A percentile compares a stretch with the other conserved stretches of the same genome.
These are phyloP conservation scores for Phytopythium chamaehyphon DNA, from an alignment of 352 stramenopile genomes.

Conservation along the genomic window DNA sequence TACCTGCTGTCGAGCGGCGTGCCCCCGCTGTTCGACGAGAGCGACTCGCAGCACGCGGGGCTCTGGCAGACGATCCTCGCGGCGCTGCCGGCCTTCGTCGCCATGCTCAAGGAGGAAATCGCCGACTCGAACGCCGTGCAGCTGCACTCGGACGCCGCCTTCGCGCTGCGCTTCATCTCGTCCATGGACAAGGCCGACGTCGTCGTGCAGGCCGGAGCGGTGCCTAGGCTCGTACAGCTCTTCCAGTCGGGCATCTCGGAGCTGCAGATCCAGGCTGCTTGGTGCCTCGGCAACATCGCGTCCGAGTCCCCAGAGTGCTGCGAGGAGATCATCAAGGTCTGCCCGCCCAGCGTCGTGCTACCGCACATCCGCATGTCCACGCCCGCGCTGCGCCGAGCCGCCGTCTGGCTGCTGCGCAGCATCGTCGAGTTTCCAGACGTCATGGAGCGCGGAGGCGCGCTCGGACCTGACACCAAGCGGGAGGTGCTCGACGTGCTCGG, in stretches of 20 bases:
- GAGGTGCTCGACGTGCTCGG: conserved; percentile 70
- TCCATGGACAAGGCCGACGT: conserved; percentile 83
- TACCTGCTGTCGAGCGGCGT: conserved; percentile 84
- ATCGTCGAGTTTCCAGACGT: conserved; percentile 82
- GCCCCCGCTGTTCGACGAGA: conserved; percentile 78
- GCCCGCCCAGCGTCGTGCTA: conserved; percentile 62
- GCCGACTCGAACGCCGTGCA: conserved; percentile 58
- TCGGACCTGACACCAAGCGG: conserved; percentile 50
- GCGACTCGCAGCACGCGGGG: conserved; percentile 76
- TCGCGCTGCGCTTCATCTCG: conserved; percentile 83
- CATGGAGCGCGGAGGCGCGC: conserved; percentile 43
- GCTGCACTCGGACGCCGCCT: conserved; percentile 82
- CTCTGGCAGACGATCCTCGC: conserved; percentile 80
- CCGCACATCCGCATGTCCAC: conserved; percentile 86
- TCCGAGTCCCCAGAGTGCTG: conserved; percentile 72
- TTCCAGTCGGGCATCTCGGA: conserved; percentile 86
- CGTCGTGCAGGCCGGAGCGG: conserved; percentile 67
- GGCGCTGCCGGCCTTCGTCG: conserved; percentile 76
- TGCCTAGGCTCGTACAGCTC: conserved; percentile 76
- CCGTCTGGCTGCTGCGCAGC: conserved; percentile 80
- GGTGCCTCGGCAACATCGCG: conserved; percentile 85
- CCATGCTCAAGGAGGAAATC: conserved; percentile 71
- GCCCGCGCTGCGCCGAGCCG: conserved; percentile 62
- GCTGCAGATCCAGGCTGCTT: conserved; percentile 84
- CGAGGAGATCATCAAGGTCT: conserved; percentile 67